These are phyloP conservation scores for Prunus mira DNA, from an alignment of 306 rosid genomes.

Conservation along the genomic window DNA sequence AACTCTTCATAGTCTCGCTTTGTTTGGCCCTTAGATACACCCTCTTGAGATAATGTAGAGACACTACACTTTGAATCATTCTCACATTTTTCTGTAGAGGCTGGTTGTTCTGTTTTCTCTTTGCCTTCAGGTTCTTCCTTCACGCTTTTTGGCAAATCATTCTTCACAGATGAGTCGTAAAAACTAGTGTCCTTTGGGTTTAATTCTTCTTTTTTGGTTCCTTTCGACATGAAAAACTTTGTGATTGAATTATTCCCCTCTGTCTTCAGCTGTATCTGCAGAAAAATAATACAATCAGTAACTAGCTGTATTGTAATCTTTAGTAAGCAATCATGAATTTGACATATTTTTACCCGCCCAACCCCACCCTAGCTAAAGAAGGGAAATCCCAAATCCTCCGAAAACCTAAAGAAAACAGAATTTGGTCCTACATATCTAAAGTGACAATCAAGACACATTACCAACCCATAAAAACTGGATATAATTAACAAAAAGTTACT, in stretches of 20 bases:
- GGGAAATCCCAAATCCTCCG: background rate
- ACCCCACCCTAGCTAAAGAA: background rate
- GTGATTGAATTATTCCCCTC: slow-evolving; percentile 56
- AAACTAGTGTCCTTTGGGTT: slow-evolving; percentile 24
- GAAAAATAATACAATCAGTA: slow-evolving; percentile 16
- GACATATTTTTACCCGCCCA: background rate
- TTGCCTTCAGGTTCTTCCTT: slow-evolving; percentile 31
- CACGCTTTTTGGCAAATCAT: slow-evolving; percentile 26
- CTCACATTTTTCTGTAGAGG: slow-evolving; percentile 26
- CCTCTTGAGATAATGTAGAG: slow-evolving; percentile 21
- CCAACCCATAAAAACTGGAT: background rate
- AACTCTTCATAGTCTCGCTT: slow-evolving; percentile 56
- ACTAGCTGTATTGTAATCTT: slow-evolving; percentile 5
- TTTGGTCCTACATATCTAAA: background rate
- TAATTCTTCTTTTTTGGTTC: slow-evolving; percentile 39
- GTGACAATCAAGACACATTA: background rate
- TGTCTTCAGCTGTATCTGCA: slow-evolving; percentile 62
- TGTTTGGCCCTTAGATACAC: slow-evolving; percentile 26
- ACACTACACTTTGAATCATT: slow-evolving; percentile 26
- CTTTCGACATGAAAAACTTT: slow-evolving; percentile 56
- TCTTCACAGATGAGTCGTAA: slow-evolving; percentile 23
- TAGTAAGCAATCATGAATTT: background rate
- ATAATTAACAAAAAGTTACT: background rate
- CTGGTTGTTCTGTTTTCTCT: background rate
- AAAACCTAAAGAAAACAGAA: background rate